Base-by-base conservation (phyloP, 1,139 yeast genomes). In the Debaryomycetaceae sp. region DNA sequence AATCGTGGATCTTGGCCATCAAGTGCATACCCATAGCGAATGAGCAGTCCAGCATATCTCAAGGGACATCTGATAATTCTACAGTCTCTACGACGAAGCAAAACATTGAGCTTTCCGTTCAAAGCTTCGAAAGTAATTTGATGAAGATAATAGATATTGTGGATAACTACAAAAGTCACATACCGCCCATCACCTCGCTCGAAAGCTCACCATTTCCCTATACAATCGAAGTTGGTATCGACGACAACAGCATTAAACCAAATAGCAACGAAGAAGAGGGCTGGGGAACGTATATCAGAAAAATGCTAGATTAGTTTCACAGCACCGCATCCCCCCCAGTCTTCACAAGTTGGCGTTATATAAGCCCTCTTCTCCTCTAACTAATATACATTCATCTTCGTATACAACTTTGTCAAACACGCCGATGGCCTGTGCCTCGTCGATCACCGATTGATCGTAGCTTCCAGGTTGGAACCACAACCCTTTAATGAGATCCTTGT, bases 381-480 rank as follows among this genome's bases (percentile, higher is more conserved):
- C 84, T 45, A 86, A 66, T 37, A 86, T 80, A 59, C 95, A 86
- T 45, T 79, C 79, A 30, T 81, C 89, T 52, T 79, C 74, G 30
- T 74, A 73, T 22, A 85, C 74, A 2, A 74, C 71, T 31, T 60
- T 53, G 1, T 79, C 79, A 6, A 58, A 55, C 26, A 74, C 53
- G 1, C 76, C 76, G 19, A 72, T 52, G 18, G 56, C 51, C 24
- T 63, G 59, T 3, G 71, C 72, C 16, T 54, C 53, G 1, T 70
- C 67, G 36, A 84, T 58, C 3, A 80, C 82, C n/a, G 65, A 70
- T 6, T 60, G 58, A 50, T 83, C 81, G 48, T 75, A 84, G 29
- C 87, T 75, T 0, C 95, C 95, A 0, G 95, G 95, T 55, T 87
- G 95, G 47, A 85, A 80, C 95, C 95, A 87, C 22, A 85, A 64